phyloP scores from a whole-genome alignment of 306 rosid genomes.

The Citrullus amarus region DNA sequence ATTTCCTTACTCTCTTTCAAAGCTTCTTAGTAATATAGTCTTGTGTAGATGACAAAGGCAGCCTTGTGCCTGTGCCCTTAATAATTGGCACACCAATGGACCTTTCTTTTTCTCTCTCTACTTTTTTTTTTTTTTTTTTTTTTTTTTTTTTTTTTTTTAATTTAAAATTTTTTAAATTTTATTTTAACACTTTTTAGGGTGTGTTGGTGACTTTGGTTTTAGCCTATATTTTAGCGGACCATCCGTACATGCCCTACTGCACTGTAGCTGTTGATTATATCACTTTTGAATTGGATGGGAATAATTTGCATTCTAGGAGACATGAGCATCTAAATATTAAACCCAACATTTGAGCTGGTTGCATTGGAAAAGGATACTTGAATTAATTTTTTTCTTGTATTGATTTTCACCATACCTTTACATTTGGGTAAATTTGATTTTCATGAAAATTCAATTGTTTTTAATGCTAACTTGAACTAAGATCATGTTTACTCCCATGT shows the following conservation, averaged over 20 bases:
- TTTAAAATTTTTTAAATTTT: background rate
- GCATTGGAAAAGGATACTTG: background rate
- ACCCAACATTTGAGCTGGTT: background rate
- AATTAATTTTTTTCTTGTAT: background rate
- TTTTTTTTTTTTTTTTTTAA: background rate
- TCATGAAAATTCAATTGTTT: too few species aligned
- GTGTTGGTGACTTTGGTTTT: background rate
- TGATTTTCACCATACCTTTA: background rate
- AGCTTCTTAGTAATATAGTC: background rate
- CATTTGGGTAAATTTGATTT: background rate
- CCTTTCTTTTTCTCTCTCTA: background rate
- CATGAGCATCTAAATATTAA: background rate
- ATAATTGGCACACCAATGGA: background rate
- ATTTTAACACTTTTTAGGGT: background rate
- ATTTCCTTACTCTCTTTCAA: background rate
- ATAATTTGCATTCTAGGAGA: background rate
- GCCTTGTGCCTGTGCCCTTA: background rate
- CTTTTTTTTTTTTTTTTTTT: background rate
- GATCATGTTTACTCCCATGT: too few species aligned
- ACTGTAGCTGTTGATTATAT: background rate
- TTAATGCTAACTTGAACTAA: too few species aligned
- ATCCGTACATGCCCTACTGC: background rate
- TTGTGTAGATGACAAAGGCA: background rate
- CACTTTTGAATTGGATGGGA: constrained; percentile 1
- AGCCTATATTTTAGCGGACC: background rate